phyloP scores from a whole-genome alignment of 2,329 filamentous ascomycete genomes.

The Ascochyta fabae region DNA sequence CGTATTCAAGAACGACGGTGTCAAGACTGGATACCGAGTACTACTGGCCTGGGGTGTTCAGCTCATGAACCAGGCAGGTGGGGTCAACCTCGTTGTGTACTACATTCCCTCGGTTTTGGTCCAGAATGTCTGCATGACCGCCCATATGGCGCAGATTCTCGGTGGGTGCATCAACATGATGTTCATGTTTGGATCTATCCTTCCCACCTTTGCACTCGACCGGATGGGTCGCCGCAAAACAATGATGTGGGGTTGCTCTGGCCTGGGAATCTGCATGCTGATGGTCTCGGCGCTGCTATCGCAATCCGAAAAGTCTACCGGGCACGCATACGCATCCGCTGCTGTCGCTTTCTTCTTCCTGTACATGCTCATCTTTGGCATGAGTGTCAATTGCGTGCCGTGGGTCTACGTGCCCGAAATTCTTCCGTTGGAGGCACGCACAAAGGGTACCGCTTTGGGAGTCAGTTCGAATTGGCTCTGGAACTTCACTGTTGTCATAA shows the following conservation, averaged over 20 bases:
- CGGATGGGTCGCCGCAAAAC: slow-evolving; percentile 70
- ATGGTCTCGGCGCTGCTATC: background rate
- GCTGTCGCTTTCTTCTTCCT: slow-evolving; percentile 70
- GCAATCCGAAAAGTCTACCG: background rate
- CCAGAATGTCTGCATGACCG: slow-evolving; percentile 25
- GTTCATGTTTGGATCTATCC: slow-evolving; percentile 25
- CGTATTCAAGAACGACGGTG: background rate
- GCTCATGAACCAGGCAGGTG: background rate
- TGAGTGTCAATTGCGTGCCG: slow-evolving; percentile 64
- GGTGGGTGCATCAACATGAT: slow-evolving; percentile 58
- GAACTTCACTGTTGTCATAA: slow-evolving; percentile 6
- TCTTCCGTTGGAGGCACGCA: background rate
- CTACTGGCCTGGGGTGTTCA: slow-evolving; percentile 40
- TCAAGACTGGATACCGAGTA: background rate
- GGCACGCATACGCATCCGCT: slow-evolving; percentile 44
- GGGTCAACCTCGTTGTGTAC: slow-evolving; percentile 24
- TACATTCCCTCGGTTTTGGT: slow-evolving; percentile 6
- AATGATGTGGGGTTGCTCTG: slow-evolving; percentile 59
- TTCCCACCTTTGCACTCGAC: slow-evolving; percentile 72
- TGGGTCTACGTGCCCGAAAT: slow-evolving; percentile 73
- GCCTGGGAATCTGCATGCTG: slow-evolving; percentile 26
- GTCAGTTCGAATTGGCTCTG: slow-evolving; percentile 8
- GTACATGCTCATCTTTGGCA: slow-evolving; percentile 70
- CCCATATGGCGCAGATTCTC: slow-evolving; percentile 55
- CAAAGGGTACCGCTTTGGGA: background rate